A percentile compares a stretch with the other conserved stretches of the same genome.
phyloP scores from a whole-genome alignment of 805 yeast species.

The Schizosaccharomyces japonicus region DNA sequence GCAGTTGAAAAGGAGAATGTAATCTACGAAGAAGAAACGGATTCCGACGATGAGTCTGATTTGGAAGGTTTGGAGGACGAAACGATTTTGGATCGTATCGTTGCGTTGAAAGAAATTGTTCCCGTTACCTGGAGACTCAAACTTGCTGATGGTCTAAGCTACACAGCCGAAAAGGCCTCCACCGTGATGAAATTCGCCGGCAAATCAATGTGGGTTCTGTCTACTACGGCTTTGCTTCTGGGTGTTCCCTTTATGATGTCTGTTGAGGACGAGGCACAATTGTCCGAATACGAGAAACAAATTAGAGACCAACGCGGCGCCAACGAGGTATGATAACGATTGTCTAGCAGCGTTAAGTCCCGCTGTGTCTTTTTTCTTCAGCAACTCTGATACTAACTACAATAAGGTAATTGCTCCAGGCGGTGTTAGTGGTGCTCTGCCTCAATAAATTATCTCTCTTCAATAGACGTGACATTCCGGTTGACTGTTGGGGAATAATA shows the following conservation, averaged over 20 bases:
- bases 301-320: slow-evolving; percentile 5
- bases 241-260: slow-evolving; percentile 78
- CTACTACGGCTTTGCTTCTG: slow-evolving; percentile 60
- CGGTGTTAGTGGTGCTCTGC: slow-evolving; percentile 1
- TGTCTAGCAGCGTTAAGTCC: background rate
- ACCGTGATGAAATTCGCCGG: slow-evolving; percentile 34
- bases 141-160: slow-evolving; percentile 16
- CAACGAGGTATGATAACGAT: slow-evolving; percentile 1
- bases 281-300: slow-evolving; percentile 4
- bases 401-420: slow-evolving; percentile 3
- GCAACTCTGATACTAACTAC: background rate
- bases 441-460: no score
- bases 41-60: slow-evolving; percentile 17
- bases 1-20: background rate
- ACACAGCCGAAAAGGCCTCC: slow-evolving; percentile 22
- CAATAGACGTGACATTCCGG: no score
- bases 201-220: slow-evolving; percentile 55
- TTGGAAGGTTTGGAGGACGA: slow-evolving; percentile 36
- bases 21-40: slow-evolving; percentile 13
- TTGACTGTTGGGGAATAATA: no score
- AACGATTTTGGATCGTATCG: slow-evolving; percentile 62
- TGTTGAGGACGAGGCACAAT: slow-evolving; percentile 5
- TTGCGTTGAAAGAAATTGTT: slow-evolving; percentile 74
- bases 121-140: slow-evolving; percentile 62
- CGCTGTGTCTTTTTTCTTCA: background rate